Evolutionary conservation across 2,329 filamentous ascomycete species (phyloP).

Genomic region (Fusarium mangiferae): DNA sequence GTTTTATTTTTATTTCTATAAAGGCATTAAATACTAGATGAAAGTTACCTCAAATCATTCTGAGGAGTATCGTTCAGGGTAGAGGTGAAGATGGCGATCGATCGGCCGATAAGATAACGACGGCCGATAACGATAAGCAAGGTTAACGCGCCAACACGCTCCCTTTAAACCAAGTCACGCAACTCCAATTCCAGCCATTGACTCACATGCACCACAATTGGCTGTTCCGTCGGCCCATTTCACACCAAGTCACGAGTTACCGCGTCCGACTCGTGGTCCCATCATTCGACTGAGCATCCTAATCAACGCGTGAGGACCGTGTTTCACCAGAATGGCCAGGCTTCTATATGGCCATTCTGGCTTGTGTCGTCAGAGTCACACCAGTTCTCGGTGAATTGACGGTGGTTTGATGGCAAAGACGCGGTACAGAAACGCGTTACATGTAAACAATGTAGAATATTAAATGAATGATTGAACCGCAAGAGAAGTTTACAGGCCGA

Average conservation of each 20-base stretch:
- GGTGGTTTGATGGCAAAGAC: not conserved
- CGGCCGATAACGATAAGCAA: not conserved
- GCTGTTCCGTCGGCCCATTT: constrained; percentile 28
- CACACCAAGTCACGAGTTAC: constrained; percentile 34
- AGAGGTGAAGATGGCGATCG: rapidly evolving
- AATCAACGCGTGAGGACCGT: constrained; percentile 18
- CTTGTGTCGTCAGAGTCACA: constrained; percentile 12
- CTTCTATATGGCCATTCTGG: not conserved
- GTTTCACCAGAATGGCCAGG: constrained; percentile 8
- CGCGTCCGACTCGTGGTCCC: constrained; percentile 28
- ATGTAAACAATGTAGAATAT: not conserved
- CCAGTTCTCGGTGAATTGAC: not conserved
- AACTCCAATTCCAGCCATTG: not conserved
- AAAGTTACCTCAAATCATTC: too few species aligned
- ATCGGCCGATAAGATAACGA: not conserved
- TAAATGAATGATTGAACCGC: not conserved
- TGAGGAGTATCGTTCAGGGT: not conserved
- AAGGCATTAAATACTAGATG: too few species aligned
- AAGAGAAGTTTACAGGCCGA: rapidly evolving
- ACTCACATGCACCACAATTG: constrained; percentile 5
- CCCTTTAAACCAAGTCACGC: not conserved
- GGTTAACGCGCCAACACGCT: not conserved
- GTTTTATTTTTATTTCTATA: too few species aligned
- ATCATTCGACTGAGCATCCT: not conserved
- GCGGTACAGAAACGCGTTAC: not conserved